Evolutionary conservation across 2,329 filamentous ascomycete species (phyloP).

Genomic region (Neofusicoccum laricinum): DNA sequence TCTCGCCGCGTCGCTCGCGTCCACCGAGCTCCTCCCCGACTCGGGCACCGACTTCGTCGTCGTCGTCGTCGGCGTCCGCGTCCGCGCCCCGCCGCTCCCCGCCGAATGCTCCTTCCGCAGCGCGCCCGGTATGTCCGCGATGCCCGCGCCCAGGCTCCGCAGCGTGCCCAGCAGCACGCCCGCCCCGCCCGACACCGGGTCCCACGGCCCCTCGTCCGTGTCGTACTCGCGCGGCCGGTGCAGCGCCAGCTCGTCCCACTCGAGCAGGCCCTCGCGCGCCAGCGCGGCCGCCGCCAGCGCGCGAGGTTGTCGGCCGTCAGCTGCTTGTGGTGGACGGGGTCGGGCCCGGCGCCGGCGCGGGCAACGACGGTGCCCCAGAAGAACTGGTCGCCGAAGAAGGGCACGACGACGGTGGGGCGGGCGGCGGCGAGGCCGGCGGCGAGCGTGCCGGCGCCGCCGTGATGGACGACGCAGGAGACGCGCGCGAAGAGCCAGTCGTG

Average conservation of each 20-base stretch:
- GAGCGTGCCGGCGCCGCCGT: slow-evolving; percentile 70
- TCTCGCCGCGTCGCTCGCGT: slow-evolving; percentile 42
- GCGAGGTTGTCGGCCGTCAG: slow-evolving; percentile 62
- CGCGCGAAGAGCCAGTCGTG: slow-evolving; percentile 70
- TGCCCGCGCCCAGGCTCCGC: neutral
- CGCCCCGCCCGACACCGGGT: slow-evolving; percentile 66
- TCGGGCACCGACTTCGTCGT: neutral
- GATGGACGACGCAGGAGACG: slow-evolving; percentile 7
- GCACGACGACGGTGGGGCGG: slow-evolving; percentile 71
- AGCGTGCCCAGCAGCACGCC: slow-evolving; percentile 60
- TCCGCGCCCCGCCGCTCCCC: neutral
- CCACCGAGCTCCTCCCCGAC: neutral
- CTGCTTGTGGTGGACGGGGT: slow-evolving; percentile 66
- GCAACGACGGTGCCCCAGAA: slow-evolving; percentile 74
- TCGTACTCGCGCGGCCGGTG: slow-evolving; percentile 71
- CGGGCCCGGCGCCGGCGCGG: slow-evolving; percentile 61
- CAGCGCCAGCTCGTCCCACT: slow-evolving; percentile 62
- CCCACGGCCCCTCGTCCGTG: slow-evolving; percentile 72
- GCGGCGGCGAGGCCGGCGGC: slow-evolving; percentile 70
- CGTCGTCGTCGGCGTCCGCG: neutral
- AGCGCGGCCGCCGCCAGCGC: slow-evolving; percentile 64
- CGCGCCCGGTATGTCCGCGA: neutral
- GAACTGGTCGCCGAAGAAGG: slow-evolving; percentile 76
- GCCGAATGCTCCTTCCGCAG: neutral
- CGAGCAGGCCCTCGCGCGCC: slow-evolving; percentile 58